A percentile compares a stretch with the other conserved stretches of the same genome.
Conservation (phyloP, 2,329 filamentous ascomycete species). For the Ophiostoma pallidulum region DNA sequence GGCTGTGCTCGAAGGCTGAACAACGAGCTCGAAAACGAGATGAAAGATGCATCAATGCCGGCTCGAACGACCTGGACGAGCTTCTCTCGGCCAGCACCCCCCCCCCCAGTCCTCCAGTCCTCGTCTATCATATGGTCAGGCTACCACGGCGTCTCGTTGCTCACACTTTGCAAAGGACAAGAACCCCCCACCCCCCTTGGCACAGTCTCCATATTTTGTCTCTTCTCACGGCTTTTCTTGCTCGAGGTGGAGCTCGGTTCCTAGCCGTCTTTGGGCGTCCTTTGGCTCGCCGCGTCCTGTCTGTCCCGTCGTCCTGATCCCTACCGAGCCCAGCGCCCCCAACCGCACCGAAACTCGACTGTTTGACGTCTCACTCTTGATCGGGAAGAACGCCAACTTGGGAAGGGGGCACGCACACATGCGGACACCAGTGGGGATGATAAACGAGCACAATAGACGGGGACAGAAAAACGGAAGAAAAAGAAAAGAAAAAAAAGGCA, state of each 20-base stretch:
- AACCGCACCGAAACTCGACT: neutral
- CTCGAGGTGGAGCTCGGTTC: neutral
- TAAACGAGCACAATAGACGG: too few species aligned
- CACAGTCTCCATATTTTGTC: slow-evolving; percentile 1
- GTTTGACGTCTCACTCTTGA: neutral
- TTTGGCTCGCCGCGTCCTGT: too few species aligned
- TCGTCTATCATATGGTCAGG: neutral
- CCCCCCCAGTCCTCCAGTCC: neutral
- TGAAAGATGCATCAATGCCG: neutral
- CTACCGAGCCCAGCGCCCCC: too few species aligned
- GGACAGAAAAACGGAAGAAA: too few species aligned
- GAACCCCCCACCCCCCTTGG: neutral
- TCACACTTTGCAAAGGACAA: neutral
- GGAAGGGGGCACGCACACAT: slow-evolving; percentile 3
- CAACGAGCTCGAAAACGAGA: neutral
- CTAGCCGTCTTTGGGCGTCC: neutral
- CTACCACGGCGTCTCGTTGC: neutral
- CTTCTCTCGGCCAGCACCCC: too few species aligned
- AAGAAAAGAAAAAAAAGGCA: too few species aligned
- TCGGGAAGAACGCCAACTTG: slow-evolving; percentile 8
- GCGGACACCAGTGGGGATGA: neutral
- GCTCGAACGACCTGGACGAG: too few species aligned
- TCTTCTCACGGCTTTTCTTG: neutral
- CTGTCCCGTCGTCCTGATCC: too few species aligned
- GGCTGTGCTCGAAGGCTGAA: slow-evolving; percentile 7